phyloP scores from a whole-genome alignment of 139 green algal species.

The Chlorella sorokiniana region DNA sequence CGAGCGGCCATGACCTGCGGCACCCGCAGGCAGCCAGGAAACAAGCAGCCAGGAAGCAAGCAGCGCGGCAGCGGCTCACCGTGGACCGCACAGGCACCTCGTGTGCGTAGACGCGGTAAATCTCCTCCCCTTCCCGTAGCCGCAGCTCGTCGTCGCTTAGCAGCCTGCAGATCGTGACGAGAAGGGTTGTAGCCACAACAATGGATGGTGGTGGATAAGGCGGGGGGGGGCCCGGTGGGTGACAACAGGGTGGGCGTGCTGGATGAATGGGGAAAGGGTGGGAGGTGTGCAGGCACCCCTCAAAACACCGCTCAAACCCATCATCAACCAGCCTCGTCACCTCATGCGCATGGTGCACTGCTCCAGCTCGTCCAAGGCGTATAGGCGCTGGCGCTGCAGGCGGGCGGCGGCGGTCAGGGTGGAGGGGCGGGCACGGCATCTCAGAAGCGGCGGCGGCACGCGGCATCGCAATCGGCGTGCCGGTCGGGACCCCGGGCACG shows the following conservation, averaged over 20 bases:
- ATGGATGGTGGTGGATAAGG: neutral
- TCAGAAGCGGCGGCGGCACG: no score
- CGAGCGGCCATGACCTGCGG: no score
- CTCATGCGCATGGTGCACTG: slow-evolving; percentile 81
- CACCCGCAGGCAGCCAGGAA: no score
- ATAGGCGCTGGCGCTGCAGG: slow-evolving; percentile 73
- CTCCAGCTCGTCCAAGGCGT: slow-evolving; percentile 86
- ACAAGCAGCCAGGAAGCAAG: neutral
- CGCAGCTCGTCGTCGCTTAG: slow-evolving; percentile 23
- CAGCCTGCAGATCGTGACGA: slow-evolving; percentile 46
- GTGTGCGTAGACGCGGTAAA: slow-evolving; percentile 61
- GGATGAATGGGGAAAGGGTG: no score
- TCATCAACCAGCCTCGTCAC: slow-evolving; percentile 8
- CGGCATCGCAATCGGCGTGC: no score
- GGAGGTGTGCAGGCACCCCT: no score
- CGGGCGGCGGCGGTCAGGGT: neutral
- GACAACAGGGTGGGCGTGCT: neutral
- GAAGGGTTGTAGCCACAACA: neutral
- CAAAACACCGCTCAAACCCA: no score
- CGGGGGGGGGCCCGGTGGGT: neutral
- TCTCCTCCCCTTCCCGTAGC: slow-evolving; percentile 56
- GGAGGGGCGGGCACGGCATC: neutral
- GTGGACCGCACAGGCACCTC: slow-evolving; percentile 63
- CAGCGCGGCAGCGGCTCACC: neutral
- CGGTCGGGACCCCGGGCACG: no score